phyloP scores from a whole-genome alignment of 2,329 filamentous ascomycete genomes.

The Scolecobasidium constrictum region DNA sequence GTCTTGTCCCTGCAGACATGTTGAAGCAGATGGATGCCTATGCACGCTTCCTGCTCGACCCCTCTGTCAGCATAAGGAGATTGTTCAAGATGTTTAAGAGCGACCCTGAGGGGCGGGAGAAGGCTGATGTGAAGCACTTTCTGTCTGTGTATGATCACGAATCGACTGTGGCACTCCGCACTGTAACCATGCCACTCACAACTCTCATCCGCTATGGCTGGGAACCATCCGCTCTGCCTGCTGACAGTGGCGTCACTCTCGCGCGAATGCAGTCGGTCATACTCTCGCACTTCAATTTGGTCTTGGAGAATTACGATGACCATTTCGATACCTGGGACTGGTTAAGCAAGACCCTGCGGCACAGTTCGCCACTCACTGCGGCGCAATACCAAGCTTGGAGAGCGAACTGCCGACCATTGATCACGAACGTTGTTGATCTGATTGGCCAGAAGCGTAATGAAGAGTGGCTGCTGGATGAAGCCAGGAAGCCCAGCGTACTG shows the following conservation, averaged over 20 bases:
- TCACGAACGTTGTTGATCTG: neutral
- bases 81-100: neutral
- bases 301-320: neutral
- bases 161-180: neutral
- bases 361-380: neutral
- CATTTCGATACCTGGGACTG: neutral
- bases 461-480: neutral
- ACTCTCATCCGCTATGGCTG: neutral
- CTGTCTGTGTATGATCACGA: neutral
- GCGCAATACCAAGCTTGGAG: neutral
- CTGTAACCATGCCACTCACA: neutral
- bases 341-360: neutral
- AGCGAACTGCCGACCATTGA: neutral
- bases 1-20: neutral
- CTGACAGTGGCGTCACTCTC: neutral
- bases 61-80: neutral
- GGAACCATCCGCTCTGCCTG: too few species aligned
- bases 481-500: neutral
- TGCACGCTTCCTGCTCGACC: neutral
- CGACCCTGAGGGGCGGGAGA: neutral
- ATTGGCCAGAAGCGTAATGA: neutral
- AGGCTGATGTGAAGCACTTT: constrained; percentile 2
- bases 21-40: neutral
- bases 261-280: neutral
- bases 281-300: neutral